Evolutionary conservation across 2,329 filamentous ascomycete genomes (phyloP).

Genomic region (Alternaria sp.): DNA sequence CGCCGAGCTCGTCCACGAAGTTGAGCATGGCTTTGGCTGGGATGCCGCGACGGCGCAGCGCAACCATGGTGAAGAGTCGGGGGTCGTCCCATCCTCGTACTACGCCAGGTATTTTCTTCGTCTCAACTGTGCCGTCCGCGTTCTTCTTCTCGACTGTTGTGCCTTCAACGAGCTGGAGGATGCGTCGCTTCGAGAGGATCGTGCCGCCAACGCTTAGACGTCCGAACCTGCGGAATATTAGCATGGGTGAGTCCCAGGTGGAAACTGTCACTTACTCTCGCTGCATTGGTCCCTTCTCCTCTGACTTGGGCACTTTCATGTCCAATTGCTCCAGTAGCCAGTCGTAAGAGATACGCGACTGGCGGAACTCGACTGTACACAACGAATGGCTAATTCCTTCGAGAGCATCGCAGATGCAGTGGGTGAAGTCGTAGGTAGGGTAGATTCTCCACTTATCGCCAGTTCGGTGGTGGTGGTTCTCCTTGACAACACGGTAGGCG

Average conservation of each 20-base stretch:
- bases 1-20: slow-evolving; percentile 89
- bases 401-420: slow-evolving; percentile 90
- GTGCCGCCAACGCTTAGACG: slow-evolving; percentile 83
- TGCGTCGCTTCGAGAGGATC: slow-evolving; percentile 84
- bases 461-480: slow-evolving; percentile 77
- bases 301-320: slow-evolving; percentile 72
- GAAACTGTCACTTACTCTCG: slow-evolving; percentile 65
- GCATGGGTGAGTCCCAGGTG: neutral
- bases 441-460: slow-evolving; percentile 89
- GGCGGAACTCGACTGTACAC: slow-evolving; percentile 91
- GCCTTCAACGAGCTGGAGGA: slow-evolving; percentile 79
- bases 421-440: slow-evolving; percentile 91
- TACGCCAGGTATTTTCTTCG: slow-evolving; percentile 53
- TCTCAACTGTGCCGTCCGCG: slow-evolving; percentile 51
- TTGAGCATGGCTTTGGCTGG: slow-evolving; percentile 87
- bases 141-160: slow-evolving; percentile 54
- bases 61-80: slow-evolving; percentile 85
- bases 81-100: slow-evolving; percentile 93
- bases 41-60: slow-evolving; percentile 80
- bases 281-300: slow-evolving; percentile 76
- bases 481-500: slow-evolving; percentile 83
- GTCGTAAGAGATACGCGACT: slow-evolving; percentile 86
- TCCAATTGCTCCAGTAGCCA: slow-evolving; percentile 83
- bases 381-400: slow-evolving; percentile 91
- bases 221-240: slow-evolving; percentile 56